phyloP scores from a whole-genome alignment of 305 asterid genomes.

The Striga hermonthica region DNA sequence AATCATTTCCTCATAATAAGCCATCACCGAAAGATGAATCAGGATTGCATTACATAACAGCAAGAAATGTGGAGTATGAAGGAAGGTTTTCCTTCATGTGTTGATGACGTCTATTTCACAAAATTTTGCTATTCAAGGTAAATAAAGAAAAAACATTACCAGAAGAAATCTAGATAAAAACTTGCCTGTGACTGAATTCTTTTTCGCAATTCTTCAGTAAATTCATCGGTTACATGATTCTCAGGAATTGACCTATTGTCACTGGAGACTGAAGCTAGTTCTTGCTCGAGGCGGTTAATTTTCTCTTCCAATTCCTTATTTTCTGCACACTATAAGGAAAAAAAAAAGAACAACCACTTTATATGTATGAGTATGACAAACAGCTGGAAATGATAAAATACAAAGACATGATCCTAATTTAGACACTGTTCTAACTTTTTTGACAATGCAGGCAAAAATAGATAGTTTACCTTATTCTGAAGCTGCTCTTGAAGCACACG shows the following conservation, averaged over 20 bases:
- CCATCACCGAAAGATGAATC: background rate
- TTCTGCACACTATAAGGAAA: constrained; percentile 64
- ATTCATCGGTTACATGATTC: constrained; percentile 56
- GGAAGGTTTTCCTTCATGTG: background rate
- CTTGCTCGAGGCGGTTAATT: constrained; percentile 60
- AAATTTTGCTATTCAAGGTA: background rate
- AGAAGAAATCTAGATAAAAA: constrained; percentile 23
- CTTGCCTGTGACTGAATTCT: constrained; percentile 74
- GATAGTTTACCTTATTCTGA: constrained; percentile 65
- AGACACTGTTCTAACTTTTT: background rate
- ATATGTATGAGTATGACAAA: constrained; percentile 19
- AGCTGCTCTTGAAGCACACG: constrained; percentile 94
- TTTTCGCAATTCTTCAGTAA: constrained; percentile 60
- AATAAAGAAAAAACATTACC: constrained; percentile 15
- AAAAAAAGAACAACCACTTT: constrained; percentile 30
- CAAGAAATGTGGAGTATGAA: background rate
- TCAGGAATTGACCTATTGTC: constrained; percentile 43
- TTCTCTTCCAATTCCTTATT: constrained; percentile 69
- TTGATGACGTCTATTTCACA: background rate
- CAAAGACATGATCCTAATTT: background rate
- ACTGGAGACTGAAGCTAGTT: constrained; percentile 50
- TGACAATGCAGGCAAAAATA: constrained; percentile 6
- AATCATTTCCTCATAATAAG: background rate
- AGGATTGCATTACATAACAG: background rate
- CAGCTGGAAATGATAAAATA: constrained; percentile 10